These are phyloP conservation scores for Isabelozyma rhagii DNA, from an alignment of 805 yeast species.

Conservation along the genomic window DNA sequence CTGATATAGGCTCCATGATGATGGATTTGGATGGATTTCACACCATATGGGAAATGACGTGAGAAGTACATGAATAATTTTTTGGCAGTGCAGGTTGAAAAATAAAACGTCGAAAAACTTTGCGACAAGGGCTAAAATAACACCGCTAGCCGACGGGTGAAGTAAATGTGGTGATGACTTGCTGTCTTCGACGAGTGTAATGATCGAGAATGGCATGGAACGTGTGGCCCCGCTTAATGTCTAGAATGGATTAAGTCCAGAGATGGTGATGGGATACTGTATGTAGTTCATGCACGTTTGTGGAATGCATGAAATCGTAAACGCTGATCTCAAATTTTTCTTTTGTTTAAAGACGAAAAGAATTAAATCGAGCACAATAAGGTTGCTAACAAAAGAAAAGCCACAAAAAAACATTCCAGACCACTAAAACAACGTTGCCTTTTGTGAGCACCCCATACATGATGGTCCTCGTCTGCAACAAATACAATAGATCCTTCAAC, in stretches of 20 bases:
- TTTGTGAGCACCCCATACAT: not conserved
- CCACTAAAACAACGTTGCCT: not conserved
- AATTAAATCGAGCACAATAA: too few relatives aligned
- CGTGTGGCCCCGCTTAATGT: not conserved
- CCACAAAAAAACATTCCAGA: not conserved
- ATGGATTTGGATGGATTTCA: too few relatives aligned
- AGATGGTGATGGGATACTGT: not conserved
- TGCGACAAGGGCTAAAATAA: not conserved
- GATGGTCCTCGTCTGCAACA: not conserved
- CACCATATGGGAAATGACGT: too few relatives aligned
- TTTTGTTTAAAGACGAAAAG: not conserved
- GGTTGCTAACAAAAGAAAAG: not conserved
- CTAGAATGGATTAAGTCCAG: not conserved
- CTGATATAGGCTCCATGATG: not conserved
- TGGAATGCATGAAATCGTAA: not conserved
- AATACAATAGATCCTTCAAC: too few relatives aligned
- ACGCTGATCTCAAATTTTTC: not conserved
- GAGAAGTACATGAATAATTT: not conserved
- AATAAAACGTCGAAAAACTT: not conserved
- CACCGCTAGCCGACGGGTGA: not conserved
- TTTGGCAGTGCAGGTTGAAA: not conserved
- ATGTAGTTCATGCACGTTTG: not conserved
- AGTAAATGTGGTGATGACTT: too few relatives aligned
- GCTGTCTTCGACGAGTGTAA: not conserved
- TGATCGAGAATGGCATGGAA: not conserved